These are phyloP conservation scores for Monilinia fructigena DNA, from an alignment of 2,329 filamentous ascomycete species.

Conservation along the genomic window DNA sequence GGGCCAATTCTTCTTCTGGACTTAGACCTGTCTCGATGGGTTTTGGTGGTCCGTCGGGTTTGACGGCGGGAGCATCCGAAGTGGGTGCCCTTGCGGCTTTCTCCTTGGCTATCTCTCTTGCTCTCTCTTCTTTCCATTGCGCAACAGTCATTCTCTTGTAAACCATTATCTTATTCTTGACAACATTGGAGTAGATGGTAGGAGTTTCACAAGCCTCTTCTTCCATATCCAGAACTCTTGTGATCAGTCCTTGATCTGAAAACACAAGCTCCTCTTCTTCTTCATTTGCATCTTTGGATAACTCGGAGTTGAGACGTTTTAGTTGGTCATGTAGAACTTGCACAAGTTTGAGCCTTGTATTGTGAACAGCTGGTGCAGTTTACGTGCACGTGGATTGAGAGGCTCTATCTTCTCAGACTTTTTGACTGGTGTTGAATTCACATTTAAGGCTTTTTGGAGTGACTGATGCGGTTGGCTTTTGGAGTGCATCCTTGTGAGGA, in stretches of 20 bases:
- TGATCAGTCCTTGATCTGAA: conserved; percentile 65
- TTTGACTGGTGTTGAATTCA: conserved; percentile 26
- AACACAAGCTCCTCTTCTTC: conserved; percentile 56
- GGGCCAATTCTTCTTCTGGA: conserved; percentile 62
- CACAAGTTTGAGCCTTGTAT: conserved; percentile 56
- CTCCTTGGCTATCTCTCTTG: conserved; percentile 44
- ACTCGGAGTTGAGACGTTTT: conserved; percentile 62
- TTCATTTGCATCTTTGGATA: conserved; percentile 52
- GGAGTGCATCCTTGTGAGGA: neutral
- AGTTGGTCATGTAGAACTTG: conserved; percentile 65
- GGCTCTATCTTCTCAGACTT: conserved; percentile 46
- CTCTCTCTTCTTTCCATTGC: conserved; percentile 68
- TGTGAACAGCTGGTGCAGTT: conserved; percentile 57
- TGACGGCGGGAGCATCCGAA: conserved; percentile 34
- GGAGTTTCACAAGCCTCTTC: conserved; percentile 69
- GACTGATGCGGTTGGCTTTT: conserved; percentile 3
- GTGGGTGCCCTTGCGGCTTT: conserved; percentile 40
- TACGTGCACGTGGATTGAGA: conserved; percentile 67
- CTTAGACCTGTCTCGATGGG: conserved; percentile 69
- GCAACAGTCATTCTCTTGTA: conserved; percentile 72
- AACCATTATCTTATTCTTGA: conserved; percentile 76
- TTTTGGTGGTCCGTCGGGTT: conserved; percentile 46
- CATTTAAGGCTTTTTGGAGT: conserved; percentile 4
- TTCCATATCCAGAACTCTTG: conserved; percentile 72
- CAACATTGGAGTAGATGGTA: conserved; percentile 75